These are phyloP conservation scores for Aspergillus proliferans DNA, from an alignment of 2,329 filamentous ascomycete genomes.

Conservation along the genomic window DNA sequence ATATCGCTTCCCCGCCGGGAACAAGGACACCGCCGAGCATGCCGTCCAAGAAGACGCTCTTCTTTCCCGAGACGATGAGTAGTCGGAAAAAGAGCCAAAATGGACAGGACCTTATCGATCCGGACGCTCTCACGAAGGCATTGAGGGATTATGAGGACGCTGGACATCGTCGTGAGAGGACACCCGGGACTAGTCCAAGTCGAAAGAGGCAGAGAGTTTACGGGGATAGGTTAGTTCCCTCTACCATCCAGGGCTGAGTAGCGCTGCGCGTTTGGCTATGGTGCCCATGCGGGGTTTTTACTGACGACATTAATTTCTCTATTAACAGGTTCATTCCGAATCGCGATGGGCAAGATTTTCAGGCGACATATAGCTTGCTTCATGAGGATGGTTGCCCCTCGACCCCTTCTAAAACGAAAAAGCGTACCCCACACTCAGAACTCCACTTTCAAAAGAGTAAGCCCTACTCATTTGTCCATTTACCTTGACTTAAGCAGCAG, in stretches of 20 bases:
- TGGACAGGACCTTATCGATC: constrained; percentile 51
- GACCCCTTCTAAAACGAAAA: constrained; percentile 78
- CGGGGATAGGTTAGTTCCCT: constrained; percentile 51
- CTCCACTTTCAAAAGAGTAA: constrained; percentile 89
- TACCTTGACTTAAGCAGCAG: constrained; percentile 6
- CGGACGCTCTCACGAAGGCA: constrained; percentile 54
- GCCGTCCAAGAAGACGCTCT: constrained; percentile 41
- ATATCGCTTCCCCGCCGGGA: constrained; percentile 46
- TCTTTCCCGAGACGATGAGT: constrained; percentile 25
- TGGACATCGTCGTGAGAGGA: constrained; percentile 54
- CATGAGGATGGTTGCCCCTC: constrained; percentile 91
- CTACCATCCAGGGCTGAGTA: neutral
- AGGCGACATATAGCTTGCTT: constrained; percentile 84
- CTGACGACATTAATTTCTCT: constrained; percentile 8
- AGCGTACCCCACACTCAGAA: constrained; percentile 79
- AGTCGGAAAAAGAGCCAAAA: constrained; percentile 21
- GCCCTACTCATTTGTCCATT: constrained; percentile 21
- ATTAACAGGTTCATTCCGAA: constrained; percentile 81
- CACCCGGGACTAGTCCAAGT: constrained; percentile 60
- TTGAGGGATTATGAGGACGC: constrained; percentile 57
- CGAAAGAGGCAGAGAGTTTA: constrained; percentile 64
- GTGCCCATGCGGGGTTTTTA: neutral
- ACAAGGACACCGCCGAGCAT: constrained; percentile 57
- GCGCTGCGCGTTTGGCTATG: neutral
- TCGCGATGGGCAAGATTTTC: constrained; percentile 83